phyloP scores from a whole-genome alignment of 345 rosid species.

The Fremontodendron californicum region DNA sequence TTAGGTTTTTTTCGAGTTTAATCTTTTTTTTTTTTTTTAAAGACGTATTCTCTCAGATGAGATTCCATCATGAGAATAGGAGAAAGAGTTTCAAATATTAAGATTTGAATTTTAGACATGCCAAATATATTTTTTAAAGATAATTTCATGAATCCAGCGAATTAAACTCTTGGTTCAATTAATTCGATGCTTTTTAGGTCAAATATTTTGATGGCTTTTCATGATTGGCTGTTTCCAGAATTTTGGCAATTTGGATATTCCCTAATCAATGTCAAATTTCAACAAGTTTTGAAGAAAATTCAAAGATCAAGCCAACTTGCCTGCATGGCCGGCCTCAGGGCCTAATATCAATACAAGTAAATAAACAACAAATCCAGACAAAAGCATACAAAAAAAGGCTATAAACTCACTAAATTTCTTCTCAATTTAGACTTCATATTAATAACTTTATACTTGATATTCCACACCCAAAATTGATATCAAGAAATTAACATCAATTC shows the following conservation, averaged over 20 bases:
- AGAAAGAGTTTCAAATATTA: too few relatives aligned
- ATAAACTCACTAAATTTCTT: not conserved
- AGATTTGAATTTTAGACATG: too few relatives aligned
- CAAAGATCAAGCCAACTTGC: constrained; percentile 5
- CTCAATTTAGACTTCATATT: not conserved
- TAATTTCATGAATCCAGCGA: too few relatives aligned
- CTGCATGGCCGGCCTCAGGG: constrained; percentile 19
- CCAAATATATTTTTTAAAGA: too few relatives aligned
- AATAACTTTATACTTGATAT: not conserved
- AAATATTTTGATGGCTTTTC: not conserved
- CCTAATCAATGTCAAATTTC: not conserved
- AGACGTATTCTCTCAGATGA: too few relatives aligned
- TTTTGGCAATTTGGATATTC: constrained; percentile 4
- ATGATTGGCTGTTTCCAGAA: not conserved
- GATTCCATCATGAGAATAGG: too few relatives aligned
- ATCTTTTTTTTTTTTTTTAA: too few relatives aligned
- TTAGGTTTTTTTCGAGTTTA: too few relatives aligned
- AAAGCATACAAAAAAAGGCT: not conserved
- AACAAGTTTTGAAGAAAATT: not conserved
- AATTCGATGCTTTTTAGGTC: not conserved
- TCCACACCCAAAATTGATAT: not conserved
- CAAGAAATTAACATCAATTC: not conserved
- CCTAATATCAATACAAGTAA: not conserved
- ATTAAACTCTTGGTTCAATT: too few relatives aligned
- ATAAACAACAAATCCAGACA: not conserved